phyloP scores from a whole-genome alignment of 2,329 filamentous ascomycete species.

The Trichoderma pleuroti region DNA sequence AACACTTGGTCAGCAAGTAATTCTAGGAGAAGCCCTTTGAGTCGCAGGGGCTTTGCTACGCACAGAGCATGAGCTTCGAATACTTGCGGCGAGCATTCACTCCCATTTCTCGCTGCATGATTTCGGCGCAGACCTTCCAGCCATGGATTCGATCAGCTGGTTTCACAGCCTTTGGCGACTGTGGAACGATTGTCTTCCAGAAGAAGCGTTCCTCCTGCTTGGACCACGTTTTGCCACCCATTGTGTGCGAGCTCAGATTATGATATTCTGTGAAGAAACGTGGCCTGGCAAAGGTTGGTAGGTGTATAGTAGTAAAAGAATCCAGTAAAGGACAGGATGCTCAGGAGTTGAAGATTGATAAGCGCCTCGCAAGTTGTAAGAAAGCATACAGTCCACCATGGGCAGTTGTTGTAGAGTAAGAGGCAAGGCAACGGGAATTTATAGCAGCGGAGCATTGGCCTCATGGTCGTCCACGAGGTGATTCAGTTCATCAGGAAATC shows the following conservation, averaged over 20 bases:
- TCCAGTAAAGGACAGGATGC: not conserved
- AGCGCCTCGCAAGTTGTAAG: not conserved
- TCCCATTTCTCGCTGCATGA: slow-evolving; percentile 40
- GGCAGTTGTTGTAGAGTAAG: not conserved
- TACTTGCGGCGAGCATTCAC: slow-evolving; percentile 37
- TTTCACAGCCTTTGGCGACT: slow-evolving; percentile 34
- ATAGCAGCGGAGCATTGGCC: not conserved
- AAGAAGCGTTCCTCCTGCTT: slow-evolving; percentile 46
- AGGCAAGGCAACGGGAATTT: not conserved
- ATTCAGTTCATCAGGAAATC: not conserved
- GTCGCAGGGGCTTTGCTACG: slow-evolving; percentile 23
- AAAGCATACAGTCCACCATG: not conserved
- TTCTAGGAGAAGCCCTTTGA: too few species aligned
- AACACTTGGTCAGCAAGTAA: not conserved
- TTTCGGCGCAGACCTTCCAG: slow-evolving; percentile 38
- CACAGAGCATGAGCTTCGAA: slow-evolving; percentile 40
- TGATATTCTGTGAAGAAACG: not conserved
- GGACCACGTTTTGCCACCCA: slow-evolving; percentile 53
- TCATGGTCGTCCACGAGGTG: not conserved
- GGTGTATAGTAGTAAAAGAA: not conserved
- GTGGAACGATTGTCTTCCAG: slow-evolving; percentile 41
- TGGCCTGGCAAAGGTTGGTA: not conserved
- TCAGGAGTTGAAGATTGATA: not conserved
- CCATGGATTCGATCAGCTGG: slow-evolving; percentile 22
- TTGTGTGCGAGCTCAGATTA: slow-evolving; percentile 25